A percentile compares a stretch with the other conserved stretches of the same genome.
phyloP scores from a whole-genome alignment of 176 grass and related monocot species.

The Juncus inflexus region DNA sequence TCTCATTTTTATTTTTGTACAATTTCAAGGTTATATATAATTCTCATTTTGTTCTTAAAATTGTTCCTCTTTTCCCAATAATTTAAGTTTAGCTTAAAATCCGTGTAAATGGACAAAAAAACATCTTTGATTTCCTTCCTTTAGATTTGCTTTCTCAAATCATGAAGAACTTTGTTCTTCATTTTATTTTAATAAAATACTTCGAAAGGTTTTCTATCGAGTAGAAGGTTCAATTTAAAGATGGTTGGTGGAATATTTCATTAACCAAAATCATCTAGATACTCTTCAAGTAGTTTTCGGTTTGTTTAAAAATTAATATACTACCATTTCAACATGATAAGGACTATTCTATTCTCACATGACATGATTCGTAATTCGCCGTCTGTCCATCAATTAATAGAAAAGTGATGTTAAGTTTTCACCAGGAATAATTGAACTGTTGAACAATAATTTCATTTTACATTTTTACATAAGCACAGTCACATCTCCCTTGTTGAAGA shows the following conservation, averaged over 20 bases:
- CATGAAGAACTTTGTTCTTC: too few species aligned
- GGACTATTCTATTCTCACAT: conserved; percentile 34
- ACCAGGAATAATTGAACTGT: conserved; percentile 32
- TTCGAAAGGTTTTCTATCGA: too few species aligned
- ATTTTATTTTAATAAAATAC: too few species aligned
- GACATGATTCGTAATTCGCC: conserved; percentile 33
- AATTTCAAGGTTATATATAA: too few species aligned
- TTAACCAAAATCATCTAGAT: conserved; percentile 50
- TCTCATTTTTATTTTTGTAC: too few species aligned
- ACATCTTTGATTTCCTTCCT: not conserved
- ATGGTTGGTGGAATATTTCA: conserved; percentile 37
- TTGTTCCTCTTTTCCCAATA: not conserved
- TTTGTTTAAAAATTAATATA: conserved; percentile 25
- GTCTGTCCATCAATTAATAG: conserved; percentile 27
- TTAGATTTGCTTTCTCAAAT: not conserved
- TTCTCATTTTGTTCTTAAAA: too few species aligned
- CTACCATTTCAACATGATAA: conserved; percentile 46
- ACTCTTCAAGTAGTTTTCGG: conserved; percentile 36
- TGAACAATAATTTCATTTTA: not conserved
- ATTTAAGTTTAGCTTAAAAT: not conserved
- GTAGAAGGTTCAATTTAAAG: conserved; percentile 30
- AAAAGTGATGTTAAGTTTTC: conserved; percentile 45
- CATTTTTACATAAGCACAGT: conserved; percentile 1
- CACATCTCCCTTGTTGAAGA: conserved; percentile 27
- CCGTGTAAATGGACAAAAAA: conserved; percentile 8